phyloP scores from a whole-genome alignment of 1,284 basidiomycete species.

The Cutaneotrichosporon dermatis region DNA sequence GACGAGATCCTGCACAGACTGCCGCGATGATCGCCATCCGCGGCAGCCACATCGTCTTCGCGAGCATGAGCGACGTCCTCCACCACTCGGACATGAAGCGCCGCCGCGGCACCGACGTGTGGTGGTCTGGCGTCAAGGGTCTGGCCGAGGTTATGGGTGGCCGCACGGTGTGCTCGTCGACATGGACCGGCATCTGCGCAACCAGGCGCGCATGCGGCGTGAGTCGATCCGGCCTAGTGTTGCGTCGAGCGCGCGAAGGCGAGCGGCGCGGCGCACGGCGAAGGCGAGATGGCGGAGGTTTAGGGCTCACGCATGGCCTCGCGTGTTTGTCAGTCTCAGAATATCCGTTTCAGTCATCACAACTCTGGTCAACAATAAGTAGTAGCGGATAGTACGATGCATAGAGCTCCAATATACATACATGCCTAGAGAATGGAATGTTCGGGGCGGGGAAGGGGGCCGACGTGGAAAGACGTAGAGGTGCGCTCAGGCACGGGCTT shows the following conservation, averaged over 20 bases:
- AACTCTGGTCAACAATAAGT: too few species aligned
- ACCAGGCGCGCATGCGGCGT: neutral
- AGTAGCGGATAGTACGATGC: neutral
- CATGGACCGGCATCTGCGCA: conserved; percentile 4
- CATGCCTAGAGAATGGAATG: neutral
- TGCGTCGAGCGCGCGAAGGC: neutral
- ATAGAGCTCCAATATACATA: neutral
- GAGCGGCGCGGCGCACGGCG: too few species aligned
- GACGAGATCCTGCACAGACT: conserved; percentile 48
- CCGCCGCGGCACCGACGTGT: conserved; percentile 70
- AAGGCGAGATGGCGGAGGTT: too few species aligned
- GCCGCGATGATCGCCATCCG: conserved; percentile 91
- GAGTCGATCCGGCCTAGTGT: neutral
- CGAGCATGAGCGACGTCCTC: conserved; percentile 77
- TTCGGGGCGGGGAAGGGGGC: neutral
- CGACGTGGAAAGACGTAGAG: too few species aligned
- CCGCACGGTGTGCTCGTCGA: conserved; percentile 32
- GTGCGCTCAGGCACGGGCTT: too few species aligned
- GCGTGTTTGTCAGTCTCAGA: too few species aligned
- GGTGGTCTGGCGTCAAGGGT: conserved; percentile 72
- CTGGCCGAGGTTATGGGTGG: conserved; percentile 65
- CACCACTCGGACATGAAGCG: conserved; percentile 84
- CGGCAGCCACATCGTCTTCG: conserved; percentile 71
- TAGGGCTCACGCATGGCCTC: too few species aligned
- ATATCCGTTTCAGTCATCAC: too few species aligned